phyloP scores from a whole-genome alignment of 768 basidiomycete genomes.

The Boletus pseudo-olivaceus region DNA sequence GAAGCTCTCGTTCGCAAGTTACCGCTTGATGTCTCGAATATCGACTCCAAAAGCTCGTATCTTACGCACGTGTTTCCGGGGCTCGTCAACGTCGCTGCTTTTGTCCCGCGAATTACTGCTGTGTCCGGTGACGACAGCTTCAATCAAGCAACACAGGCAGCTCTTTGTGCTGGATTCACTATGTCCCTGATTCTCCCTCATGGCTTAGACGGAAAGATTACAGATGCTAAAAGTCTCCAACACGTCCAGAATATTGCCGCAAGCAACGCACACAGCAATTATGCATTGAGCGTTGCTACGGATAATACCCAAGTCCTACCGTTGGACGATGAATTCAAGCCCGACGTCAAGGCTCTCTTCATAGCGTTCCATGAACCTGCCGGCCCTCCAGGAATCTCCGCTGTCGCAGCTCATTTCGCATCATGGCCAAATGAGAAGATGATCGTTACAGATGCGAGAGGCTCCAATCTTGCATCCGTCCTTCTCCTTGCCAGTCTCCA shows the following conservation, averaged over 20 bases:
- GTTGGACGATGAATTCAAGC: constrained; percentile 71
- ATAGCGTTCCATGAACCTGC: constrained; percentile 64
- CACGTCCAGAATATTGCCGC: constrained; percentile 61
- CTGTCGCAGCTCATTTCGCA: constrained; percentile 82
- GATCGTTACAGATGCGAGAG: constrained; percentile 92
- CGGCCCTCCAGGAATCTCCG: constrained; percentile 56
- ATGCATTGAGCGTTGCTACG: constrained; percentile 77
- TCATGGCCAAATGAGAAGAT: constrained; percentile 89
- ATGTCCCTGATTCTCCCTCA: constrained; percentile 76
- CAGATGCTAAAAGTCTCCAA: constrained; percentile 66
- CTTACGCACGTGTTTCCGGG: constrained; percentile 89
- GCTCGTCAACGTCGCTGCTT: constrained; percentile 83
- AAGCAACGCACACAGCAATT: constrained; percentile 79
- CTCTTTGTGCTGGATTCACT: constrained; percentile 88
- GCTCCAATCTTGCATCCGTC: constrained; percentile 88
- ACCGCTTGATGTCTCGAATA: constrained; percentile 83
- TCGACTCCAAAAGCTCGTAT: constrained; percentile 95
- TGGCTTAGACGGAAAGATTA: constrained; percentile 58
- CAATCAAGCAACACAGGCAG: constrained; percentile 68
- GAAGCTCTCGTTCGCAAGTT: constrained; percentile 89
- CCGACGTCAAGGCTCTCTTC: constrained; percentile 82
- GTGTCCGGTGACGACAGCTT: constrained; percentile 53
- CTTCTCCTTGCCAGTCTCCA: constrained; percentile 93
- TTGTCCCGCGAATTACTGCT: constrained; percentile 66
- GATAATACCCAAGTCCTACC: constrained; percentile 59